Conservation (phyloP, 2,329 filamentous ascomycete species). For the Epichloe bromicola region DNA sequence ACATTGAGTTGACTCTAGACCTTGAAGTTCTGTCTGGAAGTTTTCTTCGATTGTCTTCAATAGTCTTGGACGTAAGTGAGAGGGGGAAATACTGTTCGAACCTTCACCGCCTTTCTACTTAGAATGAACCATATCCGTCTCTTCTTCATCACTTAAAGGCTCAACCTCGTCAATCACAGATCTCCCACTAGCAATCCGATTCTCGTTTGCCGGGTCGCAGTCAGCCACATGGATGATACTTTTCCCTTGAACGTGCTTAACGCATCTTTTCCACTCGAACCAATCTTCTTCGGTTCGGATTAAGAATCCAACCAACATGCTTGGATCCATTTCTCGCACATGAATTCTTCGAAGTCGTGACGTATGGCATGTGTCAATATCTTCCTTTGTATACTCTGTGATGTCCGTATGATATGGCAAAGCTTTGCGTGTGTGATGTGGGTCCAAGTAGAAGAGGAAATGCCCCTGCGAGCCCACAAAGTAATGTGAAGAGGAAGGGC, state of each 20-base stretch:
- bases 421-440: constrained; percentile 70
- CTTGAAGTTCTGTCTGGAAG: too few species aligned
- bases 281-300: constrained; percentile 76
- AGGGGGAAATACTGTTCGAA: neutral
- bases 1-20: too few species aligned
- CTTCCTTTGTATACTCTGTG: constrained; percentile 51
- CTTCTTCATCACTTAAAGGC: constrained; percentile 62
- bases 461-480: constrained; percentile 52
- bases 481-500: constrained; percentile 72
- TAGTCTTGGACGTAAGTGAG: neutral
- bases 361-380: constrained; percentile 77
- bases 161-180: constrained; percentile 84
- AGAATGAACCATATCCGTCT: constrained; percentile 27
- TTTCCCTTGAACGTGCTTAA: constrained; percentile 67
- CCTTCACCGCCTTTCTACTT: constrained; percentile 6
- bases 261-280: constrained; percentile 64
- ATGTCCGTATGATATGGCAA: constrained; percentile 48
- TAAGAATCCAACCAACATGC: constrained; percentile 91
- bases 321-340: constrained; percentile 89
- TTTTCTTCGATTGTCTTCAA: too few species aligned
- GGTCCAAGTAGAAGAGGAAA: constrained; percentile 87
- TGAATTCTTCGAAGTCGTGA: constrained; percentile 70
- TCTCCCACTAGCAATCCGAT: constrained; percentile 44
- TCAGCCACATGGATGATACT: constrained; percentile 75
- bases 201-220: constrained; percentile 44